Conservation (phyloP, 805 yeast genomes). For the Pichia eremophila region DNA sequence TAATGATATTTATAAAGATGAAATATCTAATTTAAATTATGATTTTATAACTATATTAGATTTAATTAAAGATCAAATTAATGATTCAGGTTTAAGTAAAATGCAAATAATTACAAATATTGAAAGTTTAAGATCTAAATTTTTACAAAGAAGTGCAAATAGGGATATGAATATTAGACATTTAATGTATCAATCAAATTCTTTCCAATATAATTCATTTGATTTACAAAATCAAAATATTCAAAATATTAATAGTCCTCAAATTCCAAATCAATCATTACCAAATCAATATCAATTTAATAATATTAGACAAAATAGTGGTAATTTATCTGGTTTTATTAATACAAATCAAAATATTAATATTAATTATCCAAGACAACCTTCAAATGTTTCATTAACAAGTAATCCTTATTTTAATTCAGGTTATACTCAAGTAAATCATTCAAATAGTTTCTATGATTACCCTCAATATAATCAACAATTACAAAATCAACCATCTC, state of each 20-base stretch:
- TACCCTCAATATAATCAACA: slow-evolving; percentile 1
- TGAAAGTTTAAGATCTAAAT: slow-evolving; percentile 20
- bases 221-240: not conserved
- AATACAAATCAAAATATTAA: not conserved
- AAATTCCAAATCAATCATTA: not conserved
- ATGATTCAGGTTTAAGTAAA: slow-evolving; percentile 5
- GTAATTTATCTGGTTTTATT: not conserved
- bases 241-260: not conserved
- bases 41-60: slow-evolving; percentile 48
- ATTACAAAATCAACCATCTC: slow-evolving; percentile 5
- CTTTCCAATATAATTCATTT: not conserved
- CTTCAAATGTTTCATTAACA: slow-evolving; percentile 12
- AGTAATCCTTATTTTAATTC: slow-evolving; percentile 12
- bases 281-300: not conserved
- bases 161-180: slow-evolving; percentile 24
- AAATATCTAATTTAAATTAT: slow-evolving; percentile 38
- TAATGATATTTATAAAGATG: slow-evolving; percentile 40
- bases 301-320: not conserved
- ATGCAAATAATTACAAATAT: slow-evolving; percentile 13
- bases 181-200: slow-evolving; percentile 10
- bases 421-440: not conserved
- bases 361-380: slow-evolving; percentile 10
- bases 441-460: not conserved
- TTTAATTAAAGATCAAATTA: slow-evolving; percentile 18
- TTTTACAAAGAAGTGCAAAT: slow-evolving; percentile 24